Conservation (phyloP, 805 yeast species). For the Clavispora fructus region DNA sequence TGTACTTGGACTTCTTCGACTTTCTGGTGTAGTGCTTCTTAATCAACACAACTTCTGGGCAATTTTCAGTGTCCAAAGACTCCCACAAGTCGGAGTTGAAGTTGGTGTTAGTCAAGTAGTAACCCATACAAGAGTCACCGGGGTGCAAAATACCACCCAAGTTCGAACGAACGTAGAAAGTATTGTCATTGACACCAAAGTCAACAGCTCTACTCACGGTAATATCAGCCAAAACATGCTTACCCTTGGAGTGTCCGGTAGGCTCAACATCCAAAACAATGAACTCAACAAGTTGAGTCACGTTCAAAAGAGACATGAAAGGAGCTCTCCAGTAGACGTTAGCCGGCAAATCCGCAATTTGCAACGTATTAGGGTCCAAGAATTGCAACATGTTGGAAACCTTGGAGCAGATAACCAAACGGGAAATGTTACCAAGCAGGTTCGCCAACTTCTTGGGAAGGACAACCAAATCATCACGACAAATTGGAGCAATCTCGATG, state of each 20-base stretch:
- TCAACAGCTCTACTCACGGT: slow-evolving; percentile 88
- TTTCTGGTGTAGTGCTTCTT: slow-evolving; percentile 86
- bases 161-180: slow-evolving; percentile 83
- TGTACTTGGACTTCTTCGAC: slow-evolving; percentile 66
- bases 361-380: slow-evolving; percentile 77
- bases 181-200: slow-evolving; percentile 78
- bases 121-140: slow-evolving; percentile 94
- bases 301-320: slow-evolving; percentile 72
- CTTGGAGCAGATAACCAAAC: slow-evolving; percentile 79
- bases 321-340: slow-evolving; percentile 76
- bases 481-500: slow-evolving; percentile 90
- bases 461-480: slow-evolving; percentile 93
- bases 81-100: slow-evolving; percentile 88
- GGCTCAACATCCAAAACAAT: slow-evolving; percentile 93
- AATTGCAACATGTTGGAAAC: slow-evolving; percentile 80
- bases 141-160: slow-evolving; percentile 93
- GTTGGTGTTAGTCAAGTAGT: slow-evolving; percentile 77
- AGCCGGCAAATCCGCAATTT: slow-evolving; percentile 69
- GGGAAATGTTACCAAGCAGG: slow-evolving; percentile 74
- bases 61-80: slow-evolving; percentile 49
- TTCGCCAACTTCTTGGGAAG: slow-evolving; percentile 84
- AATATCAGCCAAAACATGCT: slow-evolving; percentile 78
- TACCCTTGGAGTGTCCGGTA: slow-evolving; percentile 73
- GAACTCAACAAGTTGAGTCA: slow-evolving; percentile 74
- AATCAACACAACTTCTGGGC: slow-evolving; percentile 83